Percentiles rank a stretch among this genome's conserved stretches.
Conservation (phyloP, 768 basidiomycete genomes). For the Lentinula guzmanii region DNA sequence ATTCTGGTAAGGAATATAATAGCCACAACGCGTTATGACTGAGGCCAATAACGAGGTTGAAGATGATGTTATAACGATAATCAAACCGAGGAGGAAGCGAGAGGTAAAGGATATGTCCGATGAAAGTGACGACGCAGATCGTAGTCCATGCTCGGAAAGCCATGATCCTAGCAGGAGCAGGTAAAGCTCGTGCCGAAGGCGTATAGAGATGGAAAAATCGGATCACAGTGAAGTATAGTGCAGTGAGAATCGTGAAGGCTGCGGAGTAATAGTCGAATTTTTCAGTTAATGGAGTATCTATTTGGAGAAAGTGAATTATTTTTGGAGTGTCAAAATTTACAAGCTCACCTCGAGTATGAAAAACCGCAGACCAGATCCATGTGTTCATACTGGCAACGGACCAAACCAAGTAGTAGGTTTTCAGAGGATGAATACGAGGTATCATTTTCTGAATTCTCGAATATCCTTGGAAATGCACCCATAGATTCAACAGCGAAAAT, state of each 20-base stretch:
- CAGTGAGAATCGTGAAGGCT: constrained; percentile 74
- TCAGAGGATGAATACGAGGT: constrained; percentile 60
- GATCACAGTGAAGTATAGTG: constrained; percentile 71
- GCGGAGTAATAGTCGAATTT: constrained; percentile 95
- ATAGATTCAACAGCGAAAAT: constrained; percentile 83
- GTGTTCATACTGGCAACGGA: constrained; percentile 75
- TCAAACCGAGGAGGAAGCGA: constrained; percentile 74
- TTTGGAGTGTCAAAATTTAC: neutral
- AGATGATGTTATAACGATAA: constrained; percentile 89
- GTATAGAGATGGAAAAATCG: constrained; percentile 76
- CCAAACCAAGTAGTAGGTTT: constrained; percentile 58
- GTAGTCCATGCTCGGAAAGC: constrained; percentile 34
- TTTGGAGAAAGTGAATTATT: neutral
- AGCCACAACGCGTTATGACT: constrained; percentile 81
- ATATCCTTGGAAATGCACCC: constrained; percentile 63
- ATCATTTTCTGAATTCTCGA: constrained; percentile 39
- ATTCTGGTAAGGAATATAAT: constrained; percentile 55
- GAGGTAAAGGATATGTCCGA: constrained; percentile 77
- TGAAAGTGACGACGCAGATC: constrained; percentile 49
- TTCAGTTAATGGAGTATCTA: constrained; percentile 77
- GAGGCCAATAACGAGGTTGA: constrained; percentile 74
- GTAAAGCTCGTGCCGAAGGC: constrained; percentile 11
- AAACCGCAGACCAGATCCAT: constrained; percentile 89
- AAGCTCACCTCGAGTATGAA: constrained; percentile 79
- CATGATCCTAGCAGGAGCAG: constrained; percentile 14